These are phyloP conservation scores for Xylaria digitata DNA, from an alignment of 2,329 filamentous ascomycete species.

Conservation along the genomic window DNA sequence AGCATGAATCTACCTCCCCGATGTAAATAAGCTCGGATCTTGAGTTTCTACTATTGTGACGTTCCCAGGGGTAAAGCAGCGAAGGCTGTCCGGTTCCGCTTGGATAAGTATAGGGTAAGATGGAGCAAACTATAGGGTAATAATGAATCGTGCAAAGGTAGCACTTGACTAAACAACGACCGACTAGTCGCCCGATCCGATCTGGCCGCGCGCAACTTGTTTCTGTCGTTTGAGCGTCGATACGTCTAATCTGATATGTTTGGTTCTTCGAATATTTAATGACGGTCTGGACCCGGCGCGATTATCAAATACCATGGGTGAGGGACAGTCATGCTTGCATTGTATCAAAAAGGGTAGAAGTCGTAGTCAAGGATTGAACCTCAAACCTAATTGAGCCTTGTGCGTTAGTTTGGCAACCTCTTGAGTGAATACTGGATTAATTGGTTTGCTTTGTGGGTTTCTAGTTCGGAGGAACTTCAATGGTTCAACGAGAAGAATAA, in stretches of 20 bases:
- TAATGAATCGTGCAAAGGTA: constrained; percentile 19
- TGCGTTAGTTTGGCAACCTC: too few relatives aligned
- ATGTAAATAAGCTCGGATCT: constrained; percentile 12
- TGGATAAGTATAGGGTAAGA: constrained; percentile 39
- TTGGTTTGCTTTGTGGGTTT: too few relatives aligned
- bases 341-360: too few relatives aligned
- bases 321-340: too few relatives aligned
- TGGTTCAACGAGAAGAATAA: too few relatives aligned
- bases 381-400: too few relatives aligned
- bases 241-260: too few relatives aligned
- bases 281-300: too few relatives aligned
- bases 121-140: constrained; percentile 39
- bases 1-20: constrained; percentile 1
- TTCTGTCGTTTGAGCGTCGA: background rate
- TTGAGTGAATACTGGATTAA: too few relatives aligned
- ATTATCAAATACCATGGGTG: too few relatives aligned
- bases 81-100: constrained; percentile 11
- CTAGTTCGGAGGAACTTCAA: too few relatives aligned
- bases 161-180: background rate
- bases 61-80: constrained; percentile 1
- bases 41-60: constrained; percentile 27
- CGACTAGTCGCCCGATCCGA: constrained; percentile 22
- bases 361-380: background rate
- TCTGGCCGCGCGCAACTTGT: constrained; percentile 23
- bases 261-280: too few relatives aligned